Conservation (phyloP, 306 rosid species). For the Fagus crenata region DNA sequence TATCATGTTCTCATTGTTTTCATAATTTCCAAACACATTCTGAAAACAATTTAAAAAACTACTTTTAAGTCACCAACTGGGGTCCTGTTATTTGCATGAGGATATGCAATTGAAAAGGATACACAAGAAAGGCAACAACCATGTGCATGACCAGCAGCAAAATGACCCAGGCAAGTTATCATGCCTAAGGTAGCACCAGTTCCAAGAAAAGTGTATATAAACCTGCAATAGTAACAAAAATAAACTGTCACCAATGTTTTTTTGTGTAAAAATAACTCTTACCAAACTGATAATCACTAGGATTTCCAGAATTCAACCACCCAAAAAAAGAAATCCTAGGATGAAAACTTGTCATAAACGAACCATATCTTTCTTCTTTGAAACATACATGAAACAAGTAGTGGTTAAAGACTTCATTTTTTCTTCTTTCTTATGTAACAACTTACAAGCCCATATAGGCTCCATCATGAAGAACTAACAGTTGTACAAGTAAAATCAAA, state of each 20-base stretch:
- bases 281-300: not conserved
- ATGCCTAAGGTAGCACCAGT: slow-evolving; percentile 33
- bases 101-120: slow-evolving; percentile 29
- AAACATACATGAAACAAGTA: too few species aligned
- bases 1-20: not conserved
- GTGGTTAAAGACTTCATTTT: too few species aligned
- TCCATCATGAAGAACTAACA: too few species aligned
- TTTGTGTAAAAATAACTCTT: not conserved
- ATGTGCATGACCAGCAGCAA: slow-evolving; percentile 31
- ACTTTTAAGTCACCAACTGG: not conserved
- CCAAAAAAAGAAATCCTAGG: not conserved
- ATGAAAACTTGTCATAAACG: not conserved
- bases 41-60: not conserved
- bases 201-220: slow-evolving; percentile 32
- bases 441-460: too few species aligned
- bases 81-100: not conserved
- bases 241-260: not conserved
- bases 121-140: slow-evolving; percentile 45
- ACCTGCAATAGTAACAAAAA: slow-evolving; percentile 27
- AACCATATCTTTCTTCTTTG: not conserved
- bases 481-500: too few species aligned
- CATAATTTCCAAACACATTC: too few species aligned
- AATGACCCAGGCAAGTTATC: slow-evolving; percentile 37
- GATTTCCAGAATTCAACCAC: not conserved
- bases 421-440: too few species aligned